Conservation (phyloP, 441 rosid genomes). For the Isatis lusitanica region DNA sequence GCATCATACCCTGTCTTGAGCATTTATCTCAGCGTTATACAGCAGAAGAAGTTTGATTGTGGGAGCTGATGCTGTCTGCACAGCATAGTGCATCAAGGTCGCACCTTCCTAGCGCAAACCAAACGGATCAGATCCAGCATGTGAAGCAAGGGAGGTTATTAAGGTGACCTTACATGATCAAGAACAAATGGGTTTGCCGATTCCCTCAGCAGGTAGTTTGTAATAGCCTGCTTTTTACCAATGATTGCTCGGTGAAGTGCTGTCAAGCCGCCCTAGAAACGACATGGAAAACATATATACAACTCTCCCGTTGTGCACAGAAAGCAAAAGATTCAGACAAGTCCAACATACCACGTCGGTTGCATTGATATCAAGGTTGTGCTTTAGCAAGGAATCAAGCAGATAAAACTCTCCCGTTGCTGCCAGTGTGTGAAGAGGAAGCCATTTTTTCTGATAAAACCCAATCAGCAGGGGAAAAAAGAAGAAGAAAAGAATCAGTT, state of each 20-base stretch:
- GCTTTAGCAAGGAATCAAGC: slow-evolving; percentile 70
- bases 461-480: background rate
- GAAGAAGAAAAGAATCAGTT: background rate
- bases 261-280: slow-evolving; percentile 69
- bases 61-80: slow-evolving; percentile 70
- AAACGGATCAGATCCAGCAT: slow-evolving; percentile 20
- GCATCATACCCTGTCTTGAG: slow-evolving; percentile 71
- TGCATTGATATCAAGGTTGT: slow-evolving; percentile 74
- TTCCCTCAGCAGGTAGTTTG: slow-evolving; percentile 80
- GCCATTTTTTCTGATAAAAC: slow-evolving; percentile 73
- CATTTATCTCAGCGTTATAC: slow-evolving; percentile 81
- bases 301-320: background rate
- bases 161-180: slow-evolving; percentile 53
- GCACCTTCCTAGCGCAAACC: slow-evolving; percentile 70
- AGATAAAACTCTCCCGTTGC: slow-evolving; percentile 89
- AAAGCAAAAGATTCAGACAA: background rate
- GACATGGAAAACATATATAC: slow-evolving; percentile 8
- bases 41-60: slow-evolving; percentile 75
- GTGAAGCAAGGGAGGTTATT: slow-evolving; percentile 2
- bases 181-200: slow-evolving; percentile 80
- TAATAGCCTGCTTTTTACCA: slow-evolving; percentile 80
- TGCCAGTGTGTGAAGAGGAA: slow-evolving; percentile 82
- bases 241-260: slow-evolving; percentile 84
- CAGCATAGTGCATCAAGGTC: slow-evolving; percentile 89
- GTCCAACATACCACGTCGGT: slow-evolving; percentile 56